Conservation (phyloP, 106 monocot species). For the Apostasia shenzhenica region DNA sequence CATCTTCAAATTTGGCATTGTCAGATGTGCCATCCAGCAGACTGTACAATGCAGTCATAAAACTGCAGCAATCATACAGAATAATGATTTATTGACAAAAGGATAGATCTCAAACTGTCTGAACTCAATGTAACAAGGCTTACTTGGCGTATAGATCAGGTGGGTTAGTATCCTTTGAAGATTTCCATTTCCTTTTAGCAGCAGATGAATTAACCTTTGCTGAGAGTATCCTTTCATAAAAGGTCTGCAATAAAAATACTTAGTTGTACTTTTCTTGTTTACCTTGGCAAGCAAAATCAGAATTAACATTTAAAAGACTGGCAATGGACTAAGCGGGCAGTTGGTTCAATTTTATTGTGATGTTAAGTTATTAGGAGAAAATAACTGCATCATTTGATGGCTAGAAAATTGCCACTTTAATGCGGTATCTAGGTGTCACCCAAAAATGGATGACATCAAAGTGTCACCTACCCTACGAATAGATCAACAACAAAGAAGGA, state of each 20-base stretch:
- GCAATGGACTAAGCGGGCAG: too few relatives aligned
- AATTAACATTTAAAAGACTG: too few relatives aligned
- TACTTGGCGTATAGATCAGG: slow-evolving; percentile 83
- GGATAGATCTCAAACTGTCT: not conserved
- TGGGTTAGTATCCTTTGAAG: slow-evolving; percentile 46
- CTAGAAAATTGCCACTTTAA: not conserved
- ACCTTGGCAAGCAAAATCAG: too few relatives aligned
- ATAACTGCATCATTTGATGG: not conserved
- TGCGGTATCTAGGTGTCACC: too few relatives aligned
- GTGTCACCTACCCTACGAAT: too few relatives aligned
- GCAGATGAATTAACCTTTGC: slow-evolving; percentile 74
- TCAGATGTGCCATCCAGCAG: slow-evolving; percentile 86
- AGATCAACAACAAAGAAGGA: too few relatives aligned
- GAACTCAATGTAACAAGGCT: not conserved
- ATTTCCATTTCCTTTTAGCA: slow-evolving; percentile 74
- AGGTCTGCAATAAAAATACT: slow-evolving; percentile 45
- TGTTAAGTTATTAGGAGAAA: too few relatives aligned
- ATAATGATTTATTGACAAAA: not conserved
- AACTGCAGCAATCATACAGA: slow-evolving; percentile 37
- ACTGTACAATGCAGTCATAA: slow-evolving; percentile 61
- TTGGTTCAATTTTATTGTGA: too few relatives aligned
- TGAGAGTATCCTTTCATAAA: slow-evolving; percentile 88
- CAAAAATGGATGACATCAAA: too few relatives aligned
- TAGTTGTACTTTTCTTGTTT: not conserved
- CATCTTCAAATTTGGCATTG: slow-evolving; percentile 91